phyloP scores from a whole-genome alignment of 2,329 filamentous ascomycete genomes.

The Ophiostoma quercus region DNA sequence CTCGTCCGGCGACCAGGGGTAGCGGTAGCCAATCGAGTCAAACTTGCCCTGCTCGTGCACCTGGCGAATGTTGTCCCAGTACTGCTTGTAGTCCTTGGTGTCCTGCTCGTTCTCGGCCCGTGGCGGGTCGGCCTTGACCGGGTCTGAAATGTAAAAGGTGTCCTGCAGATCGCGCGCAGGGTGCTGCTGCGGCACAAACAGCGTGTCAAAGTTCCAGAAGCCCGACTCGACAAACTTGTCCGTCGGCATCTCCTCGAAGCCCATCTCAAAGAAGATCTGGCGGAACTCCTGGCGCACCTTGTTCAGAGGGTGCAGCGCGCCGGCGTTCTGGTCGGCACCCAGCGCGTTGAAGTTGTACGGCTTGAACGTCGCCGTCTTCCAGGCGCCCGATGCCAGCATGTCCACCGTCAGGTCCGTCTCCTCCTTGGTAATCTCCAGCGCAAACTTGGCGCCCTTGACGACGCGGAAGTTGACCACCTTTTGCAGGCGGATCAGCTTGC shows the following conservation, averaged over 20 bases:
- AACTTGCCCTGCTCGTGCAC: constrained; percentile 91
- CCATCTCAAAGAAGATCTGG: constrained; percentile 98
- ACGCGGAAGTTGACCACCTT: constrained; percentile 84
- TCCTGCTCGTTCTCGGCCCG: constrained; percentile 48
- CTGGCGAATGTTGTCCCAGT: constrained; percentile 80
- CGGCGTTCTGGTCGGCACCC: constrained; percentile 56
- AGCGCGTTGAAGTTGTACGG: constrained; percentile 52
- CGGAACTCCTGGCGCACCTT: constrained; percentile 95
- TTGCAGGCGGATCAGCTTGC: constrained; percentile 77
- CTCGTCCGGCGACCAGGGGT: constrained; percentile 87
- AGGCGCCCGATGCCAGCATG: constrained; percentile 80
- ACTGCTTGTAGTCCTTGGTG: constrained; percentile 68
- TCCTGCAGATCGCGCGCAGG: constrained; percentile 96
- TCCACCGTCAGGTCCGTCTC: constrained; percentile 93
- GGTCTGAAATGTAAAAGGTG: constrained; percentile 93
- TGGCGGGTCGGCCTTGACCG: constrained; percentile 66
- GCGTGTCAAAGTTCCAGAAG: constrained; percentile 98
- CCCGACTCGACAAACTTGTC: constrained; percentile 90
- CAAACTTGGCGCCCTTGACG: constrained; percentile 80
- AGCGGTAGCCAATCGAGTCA: constrained; percentile 92
- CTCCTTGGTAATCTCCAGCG: constrained; percentile 81
- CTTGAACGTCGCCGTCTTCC: constrained; percentile 87
- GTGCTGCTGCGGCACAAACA: constrained; percentile 96
- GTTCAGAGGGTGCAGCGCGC: constrained; percentile 67
- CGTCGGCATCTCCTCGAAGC: constrained; percentile 97